phyloP scores from a whole-genome alignment of 2,329 filamentous ascomycete genomes.

The Ophiostoma triangulosporum region DNA sequence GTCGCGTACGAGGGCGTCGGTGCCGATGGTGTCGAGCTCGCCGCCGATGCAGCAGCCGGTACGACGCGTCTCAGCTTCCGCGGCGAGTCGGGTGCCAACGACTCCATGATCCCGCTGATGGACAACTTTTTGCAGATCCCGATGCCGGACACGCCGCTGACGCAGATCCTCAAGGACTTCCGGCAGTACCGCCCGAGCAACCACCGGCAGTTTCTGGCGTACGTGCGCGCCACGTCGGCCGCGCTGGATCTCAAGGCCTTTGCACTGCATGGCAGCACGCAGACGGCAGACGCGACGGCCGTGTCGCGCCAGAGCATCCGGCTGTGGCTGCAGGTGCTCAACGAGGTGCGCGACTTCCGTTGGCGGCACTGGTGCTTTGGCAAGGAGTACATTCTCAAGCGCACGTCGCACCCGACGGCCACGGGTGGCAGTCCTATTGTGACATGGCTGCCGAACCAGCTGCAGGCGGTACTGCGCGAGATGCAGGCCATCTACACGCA shows the following conservation, averaged over 20 bases:
- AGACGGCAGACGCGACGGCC: slow-evolving; percentile 17
- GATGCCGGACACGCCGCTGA: slow-evolving; percentile 83
- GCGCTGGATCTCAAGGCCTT: slow-evolving; percentile 44
- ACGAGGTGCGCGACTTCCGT: slow-evolving; percentile 68
- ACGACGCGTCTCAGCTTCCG: slow-evolving; percentile 58
- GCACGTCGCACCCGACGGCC: slow-evolving; percentile 60
- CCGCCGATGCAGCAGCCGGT: not conserved
- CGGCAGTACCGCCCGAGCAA: slow-evolving; percentile 78
- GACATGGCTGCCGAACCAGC: slow-evolving; percentile 73
- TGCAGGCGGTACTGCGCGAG: slow-evolving; percentile 57
- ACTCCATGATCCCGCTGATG: slow-evolving; percentile 82
- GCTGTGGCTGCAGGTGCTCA: slow-evolving; percentile 50
- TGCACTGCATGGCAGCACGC: slow-evolving; percentile 28
- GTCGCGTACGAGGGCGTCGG: slow-evolving; percentile 80
- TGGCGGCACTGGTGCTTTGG: slow-evolving; percentile 83
- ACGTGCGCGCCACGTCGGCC: slow-evolving; percentile 41
- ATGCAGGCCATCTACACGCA: slow-evolving; percentile 44
- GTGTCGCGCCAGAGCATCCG: slow-evolving; percentile 34
- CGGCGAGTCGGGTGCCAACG: slow-evolving; percentile 86
- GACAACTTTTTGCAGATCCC: slow-evolving; percentile 76
- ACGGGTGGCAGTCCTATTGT: slow-evolving; percentile 74
- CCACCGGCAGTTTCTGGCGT: slow-evolving; percentile 71
- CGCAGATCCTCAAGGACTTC: slow-evolving; percentile 79
- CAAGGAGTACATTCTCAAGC: slow-evolving; percentile 71
- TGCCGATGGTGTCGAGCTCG: slow-evolving; percentile 25